A percentile compares a stretch with the other conserved stretches of the same genome.
Conservation (phyloP, 163 green algal genomes). For the Coccomyxa subellipsoidea region DNA sequence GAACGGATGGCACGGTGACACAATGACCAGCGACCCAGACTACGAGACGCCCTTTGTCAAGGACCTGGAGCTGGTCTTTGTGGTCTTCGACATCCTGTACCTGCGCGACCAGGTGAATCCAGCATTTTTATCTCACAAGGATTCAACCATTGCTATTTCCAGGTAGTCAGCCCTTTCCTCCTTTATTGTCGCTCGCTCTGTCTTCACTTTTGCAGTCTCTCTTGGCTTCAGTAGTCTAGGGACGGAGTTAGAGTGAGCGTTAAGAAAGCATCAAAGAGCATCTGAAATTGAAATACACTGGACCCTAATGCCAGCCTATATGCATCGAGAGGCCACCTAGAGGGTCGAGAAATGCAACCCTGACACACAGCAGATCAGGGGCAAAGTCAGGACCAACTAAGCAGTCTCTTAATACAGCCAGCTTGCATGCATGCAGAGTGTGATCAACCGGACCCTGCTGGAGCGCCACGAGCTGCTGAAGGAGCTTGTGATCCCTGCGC, state of each 20-base stretch:
- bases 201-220: too few relatives aligned
- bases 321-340: background rate
- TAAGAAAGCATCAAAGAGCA: too few relatives aligned
- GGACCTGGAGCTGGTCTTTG: slow-evolving; percentile 54
- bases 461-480: slow-evolving; percentile 35
- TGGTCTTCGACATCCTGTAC: slow-evolving; percentile 76
- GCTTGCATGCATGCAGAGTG: slow-evolving; percentile 24
- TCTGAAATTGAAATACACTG: too few relatives aligned
- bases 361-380: too few relatives aligned
- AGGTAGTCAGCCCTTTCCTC: too few relatives aligned
- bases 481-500: slow-evolving; percentile 4
- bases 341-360: background rate
- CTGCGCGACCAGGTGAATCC: slow-evolving; percentile 20
- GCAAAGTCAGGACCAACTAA: too few relatives aligned
- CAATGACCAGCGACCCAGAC: slow-evolving; percentile 13
- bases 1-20: slow-evolving; percentile 20
- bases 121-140: too few relatives aligned
- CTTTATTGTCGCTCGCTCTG: too few relatives aligned
- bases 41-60: slow-evolving; percentile 33
- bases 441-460: slow-evolving; percentile 46
- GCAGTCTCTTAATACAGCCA: too few relatives aligned
- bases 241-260: too few relatives aligned
- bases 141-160: too few relatives aligned
- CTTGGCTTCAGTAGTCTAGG: too few relatives aligned
- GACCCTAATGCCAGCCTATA: background rate